These are phyloP conservation scores for Candida odintsovae DNA, from an alignment of 805 yeast species.

Conservation along the genomic window DNA sequence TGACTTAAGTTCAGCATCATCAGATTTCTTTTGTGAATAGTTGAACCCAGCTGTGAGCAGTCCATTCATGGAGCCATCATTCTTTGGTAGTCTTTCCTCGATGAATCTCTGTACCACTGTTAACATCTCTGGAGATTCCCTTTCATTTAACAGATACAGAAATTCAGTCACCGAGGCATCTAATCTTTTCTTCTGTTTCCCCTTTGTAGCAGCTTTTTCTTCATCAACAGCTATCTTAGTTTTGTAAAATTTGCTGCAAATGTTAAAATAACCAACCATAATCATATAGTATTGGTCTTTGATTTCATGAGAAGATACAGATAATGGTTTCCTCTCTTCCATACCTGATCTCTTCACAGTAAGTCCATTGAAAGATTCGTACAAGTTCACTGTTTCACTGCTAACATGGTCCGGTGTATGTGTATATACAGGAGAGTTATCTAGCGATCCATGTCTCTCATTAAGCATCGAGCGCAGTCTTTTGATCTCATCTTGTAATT, in stretches of 20 bases:
- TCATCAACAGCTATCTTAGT: constrained; percentile 9
- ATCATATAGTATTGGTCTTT: constrained; percentile 20
- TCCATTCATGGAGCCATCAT: constrained; percentile 3
- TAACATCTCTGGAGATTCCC: constrained; percentile 15
- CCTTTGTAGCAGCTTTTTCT: constrained; percentile 3
- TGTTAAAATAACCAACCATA: constrained; percentile 17
- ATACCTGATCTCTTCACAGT: constrained; percentile 21
- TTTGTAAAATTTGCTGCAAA: constrained; percentile 14
- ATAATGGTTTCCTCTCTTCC: constrained; percentile 23
- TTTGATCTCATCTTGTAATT: constrained; percentile 2
- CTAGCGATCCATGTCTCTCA: background rate
- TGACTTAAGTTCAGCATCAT: constrained; percentile 27
- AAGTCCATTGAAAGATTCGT: constrained; percentile 14
- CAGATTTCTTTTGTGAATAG: background rate
- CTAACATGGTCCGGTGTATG: constrained; percentile 5
- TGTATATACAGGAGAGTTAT: background rate
- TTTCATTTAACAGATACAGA: constrained; percentile 18
- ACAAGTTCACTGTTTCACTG: constrained; percentile 17
- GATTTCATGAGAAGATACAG: constrained; percentile 12
- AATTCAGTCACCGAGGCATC: constrained; percentile 19
- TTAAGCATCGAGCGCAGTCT: background rate
- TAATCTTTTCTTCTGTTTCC: constrained; percentile 14
- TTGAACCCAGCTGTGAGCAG: constrained; percentile 13
- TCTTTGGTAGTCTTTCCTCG: constrained; percentile 14
- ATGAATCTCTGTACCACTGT: constrained; percentile 15